phyloP scores from a whole-genome alignment of 2,329 filamentous ascomycete species.

The Monilinia fructigena region DNA sequence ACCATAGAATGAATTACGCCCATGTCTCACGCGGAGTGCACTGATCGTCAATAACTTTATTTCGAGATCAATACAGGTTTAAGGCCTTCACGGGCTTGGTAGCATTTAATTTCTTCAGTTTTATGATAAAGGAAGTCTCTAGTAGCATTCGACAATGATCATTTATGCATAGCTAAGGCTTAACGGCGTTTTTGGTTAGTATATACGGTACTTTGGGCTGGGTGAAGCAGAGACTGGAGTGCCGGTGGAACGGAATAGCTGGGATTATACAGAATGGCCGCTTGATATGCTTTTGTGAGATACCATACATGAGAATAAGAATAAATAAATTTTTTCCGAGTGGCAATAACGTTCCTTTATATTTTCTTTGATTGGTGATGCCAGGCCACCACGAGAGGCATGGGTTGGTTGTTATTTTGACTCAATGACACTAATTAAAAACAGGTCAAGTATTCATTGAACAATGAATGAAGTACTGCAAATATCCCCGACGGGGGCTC shows the following conservation, averaged over 20 bases:
- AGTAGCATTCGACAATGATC: not conserved
- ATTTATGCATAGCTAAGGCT: conserved; percentile 16
- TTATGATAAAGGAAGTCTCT: not conserved
- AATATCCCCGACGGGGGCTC: not conserved
- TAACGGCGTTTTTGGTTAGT: conserved; percentile 14
- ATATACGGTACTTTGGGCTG: conserved; percentile 11
- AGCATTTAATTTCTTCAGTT: not conserved
- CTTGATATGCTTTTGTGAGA: conserved; percentile 16
- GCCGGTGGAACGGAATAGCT: conserved; percentile 1
- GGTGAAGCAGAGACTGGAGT: not conserved
- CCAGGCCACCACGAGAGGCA: not conserved
- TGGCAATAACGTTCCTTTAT: not conserved
- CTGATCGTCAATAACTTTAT: not conserved
- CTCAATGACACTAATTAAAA: not conserved
- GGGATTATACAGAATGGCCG: conserved; percentile 15
- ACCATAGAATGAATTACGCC: not conserved
- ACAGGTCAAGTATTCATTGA: not conserved
- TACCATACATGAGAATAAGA: conserved; percentile 17
- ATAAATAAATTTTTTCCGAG: conserved; percentile 3
- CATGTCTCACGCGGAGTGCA: not conserved
- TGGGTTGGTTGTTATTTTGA: not conserved
- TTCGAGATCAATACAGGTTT: not conserved
- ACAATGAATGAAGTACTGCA: not conserved
- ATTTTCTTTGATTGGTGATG: not conserved
- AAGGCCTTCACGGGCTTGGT: conserved; percentile 7